Evolutionary conservation across 495 filamentous ascomycete species (phyloP).

Genomic region (Emericellopsis terricola): DNA sequence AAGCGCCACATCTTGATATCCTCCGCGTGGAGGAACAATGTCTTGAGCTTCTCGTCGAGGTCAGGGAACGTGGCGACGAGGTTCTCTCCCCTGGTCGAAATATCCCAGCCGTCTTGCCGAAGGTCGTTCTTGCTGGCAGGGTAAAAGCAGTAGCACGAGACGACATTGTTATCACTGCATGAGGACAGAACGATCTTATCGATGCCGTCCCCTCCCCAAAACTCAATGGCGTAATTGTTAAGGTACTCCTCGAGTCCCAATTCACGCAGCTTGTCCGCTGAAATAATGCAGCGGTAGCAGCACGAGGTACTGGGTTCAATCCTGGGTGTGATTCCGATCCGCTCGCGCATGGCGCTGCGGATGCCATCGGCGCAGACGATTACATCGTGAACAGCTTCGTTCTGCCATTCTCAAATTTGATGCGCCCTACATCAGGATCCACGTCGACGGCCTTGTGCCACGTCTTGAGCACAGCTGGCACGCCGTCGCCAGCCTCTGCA

Average conservation of each 20-base stretch:
- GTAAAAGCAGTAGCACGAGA: slow-evolving; percentile 33
- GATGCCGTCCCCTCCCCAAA: slow-evolving; percentile 29
- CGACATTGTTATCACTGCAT: slow-evolving; percentile 24
- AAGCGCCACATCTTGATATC: slow-evolving; percentile 31
- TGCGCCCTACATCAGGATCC: slow-evolving; percentile 12
- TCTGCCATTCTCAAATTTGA: slow-evolving; percentile 10
- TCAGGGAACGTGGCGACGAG: slow-evolving; percentile 25
- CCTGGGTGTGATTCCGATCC: slow-evolving; percentile 3
- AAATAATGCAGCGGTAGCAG: slow-evolving; percentile 3
- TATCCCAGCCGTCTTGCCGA: slow-evolving; percentile 20
- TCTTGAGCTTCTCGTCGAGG: slow-evolving; percentile 20
- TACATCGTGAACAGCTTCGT: slow-evolving; percentile 9
- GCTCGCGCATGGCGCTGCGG: slow-evolving; percentile 5
- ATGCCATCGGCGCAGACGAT: slow-evolving; percentile 11
- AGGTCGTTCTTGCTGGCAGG: slow-evolving; percentile 21
- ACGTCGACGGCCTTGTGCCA: slow-evolving; percentile 21
- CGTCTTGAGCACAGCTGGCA: slow-evolving; percentile 20
- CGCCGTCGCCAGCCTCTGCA: slow-evolving; percentile 20
- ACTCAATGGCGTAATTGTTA: slow-evolving; percentile 24
- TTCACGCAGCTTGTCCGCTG: slow-evolving; percentile 16
- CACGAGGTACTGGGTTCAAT: slow-evolving; percentile 5
- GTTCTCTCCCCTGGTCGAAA: slow-evolving; percentile 14
- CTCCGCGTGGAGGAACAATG: slow-evolving; percentile 19
- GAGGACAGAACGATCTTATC: slow-evolving; percentile 29
- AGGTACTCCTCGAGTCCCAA: slow-evolving; percentile 25